These are phyloP conservation scores for Solanum neorickii DNA, from an alignment of 257 asterid genomes.

Conservation along the genomic window DNA sequence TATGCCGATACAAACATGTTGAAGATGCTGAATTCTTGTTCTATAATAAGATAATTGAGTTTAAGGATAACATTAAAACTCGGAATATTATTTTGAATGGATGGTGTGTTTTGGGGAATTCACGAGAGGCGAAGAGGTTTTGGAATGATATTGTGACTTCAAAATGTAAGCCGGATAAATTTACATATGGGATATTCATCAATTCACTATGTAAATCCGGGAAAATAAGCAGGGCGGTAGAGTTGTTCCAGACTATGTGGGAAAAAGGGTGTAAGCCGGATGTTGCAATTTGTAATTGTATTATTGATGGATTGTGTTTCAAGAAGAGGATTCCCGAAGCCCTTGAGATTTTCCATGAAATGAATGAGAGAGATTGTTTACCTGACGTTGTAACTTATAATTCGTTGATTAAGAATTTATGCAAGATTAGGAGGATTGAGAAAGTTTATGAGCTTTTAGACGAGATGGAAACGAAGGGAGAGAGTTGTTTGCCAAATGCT, in stretches of 20 bases:
- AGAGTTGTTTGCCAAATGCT: conserved; percentile 36
- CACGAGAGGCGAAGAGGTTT: conserved; percentile 67
- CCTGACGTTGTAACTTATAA: conserved; percentile 59
- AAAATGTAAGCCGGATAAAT: conserved; percentile 44
- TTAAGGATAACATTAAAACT: conserved; percentile 42
- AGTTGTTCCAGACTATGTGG: conserved; percentile 64
- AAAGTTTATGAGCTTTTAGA: conserved; percentile 45
- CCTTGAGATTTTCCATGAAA: conserved; percentile 34
- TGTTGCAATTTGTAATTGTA: conserved; percentile 52
- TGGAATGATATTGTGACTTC: conserved; percentile 62
- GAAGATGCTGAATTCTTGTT: conserved; percentile 65
- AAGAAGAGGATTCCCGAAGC: conserved; percentile 87
- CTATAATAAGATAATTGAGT: conserved; percentile 28
- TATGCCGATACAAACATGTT: conserved; percentile 74
- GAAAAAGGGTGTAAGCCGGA: conserved; percentile 56
- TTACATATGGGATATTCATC: conserved; percentile 54
- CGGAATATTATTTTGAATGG: conserved; percentile 75
- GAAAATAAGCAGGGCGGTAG: conserved; percentile 42
- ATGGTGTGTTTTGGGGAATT: conserved; percentile 75
- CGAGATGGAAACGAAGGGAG: conserved; percentile 50
- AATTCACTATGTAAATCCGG: conserved; percentile 59
- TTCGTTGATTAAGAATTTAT: conserved; percentile 55
- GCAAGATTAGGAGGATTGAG: conserved; percentile 55
- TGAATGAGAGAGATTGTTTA: conserved; percentile 35
- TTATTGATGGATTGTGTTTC: conserved; percentile 78